Conservation (phyloP, 306 rosid genomes). For the Cyamopsis tetragonoloba region DNA sequence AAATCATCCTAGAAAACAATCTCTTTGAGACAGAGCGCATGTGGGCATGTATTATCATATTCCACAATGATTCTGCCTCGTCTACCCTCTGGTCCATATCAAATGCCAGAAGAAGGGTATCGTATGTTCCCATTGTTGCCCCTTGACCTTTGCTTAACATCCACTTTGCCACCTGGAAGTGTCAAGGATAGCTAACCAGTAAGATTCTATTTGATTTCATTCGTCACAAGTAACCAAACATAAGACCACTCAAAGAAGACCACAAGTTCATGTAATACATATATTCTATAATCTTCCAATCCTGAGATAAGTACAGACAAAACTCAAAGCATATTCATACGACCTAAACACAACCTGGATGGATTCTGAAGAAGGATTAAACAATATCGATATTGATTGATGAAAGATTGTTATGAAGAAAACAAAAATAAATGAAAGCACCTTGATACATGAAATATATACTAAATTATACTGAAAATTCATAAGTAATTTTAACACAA, state of each 20-base stretch:
- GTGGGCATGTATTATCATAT: slow-evolving; percentile 76
- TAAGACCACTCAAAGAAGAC: background rate
- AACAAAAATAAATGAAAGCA: background rate
- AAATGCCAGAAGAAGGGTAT: slow-evolving; percentile 84
- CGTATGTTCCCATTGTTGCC: slow-evolving; percentile 88
- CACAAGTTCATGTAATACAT: background rate
- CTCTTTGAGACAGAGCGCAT: slow-evolving; percentile 72
- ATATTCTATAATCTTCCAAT: background rate
- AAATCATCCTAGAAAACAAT: slow-evolving; percentile 82
- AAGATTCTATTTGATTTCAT: background rate
- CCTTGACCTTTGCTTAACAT: slow-evolving; percentile 98
- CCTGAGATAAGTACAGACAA: background rate
- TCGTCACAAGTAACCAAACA: slow-evolving; percentile 13
- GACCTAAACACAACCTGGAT: background rate
- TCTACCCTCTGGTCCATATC: slow-evolving; percentile 78
- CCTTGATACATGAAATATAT: background rate
- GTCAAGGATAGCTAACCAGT: slow-evolving; percentile 11
- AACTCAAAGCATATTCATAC: background rate
- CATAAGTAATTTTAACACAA: background rate
- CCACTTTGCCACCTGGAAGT: slow-evolving; percentile 86
- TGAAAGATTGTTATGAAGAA: background rate
- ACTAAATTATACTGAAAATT: background rate
- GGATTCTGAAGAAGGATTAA: background rate
- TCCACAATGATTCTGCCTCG: slow-evolving; percentile 96
- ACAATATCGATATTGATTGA: slow-evolving; percentile 17